Base-by-base conservation (phyloP, 1,139 yeast species). In the Blastobotrys buckinghamii region DNA sequence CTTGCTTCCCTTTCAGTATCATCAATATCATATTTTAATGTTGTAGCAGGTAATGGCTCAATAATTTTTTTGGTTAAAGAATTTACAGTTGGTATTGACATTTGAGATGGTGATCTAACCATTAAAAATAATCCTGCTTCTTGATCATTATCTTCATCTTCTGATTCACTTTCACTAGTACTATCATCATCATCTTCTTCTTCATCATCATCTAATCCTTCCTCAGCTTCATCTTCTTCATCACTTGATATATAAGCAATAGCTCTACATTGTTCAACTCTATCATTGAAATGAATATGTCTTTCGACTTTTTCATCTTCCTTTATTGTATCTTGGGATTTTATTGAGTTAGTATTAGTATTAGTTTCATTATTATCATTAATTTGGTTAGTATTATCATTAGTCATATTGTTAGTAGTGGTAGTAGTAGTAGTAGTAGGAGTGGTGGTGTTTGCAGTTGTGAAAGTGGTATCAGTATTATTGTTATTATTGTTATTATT, bases 251-350 rank as follows among this genome's bases (percentile, higher is more conserved):
- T 73, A 9, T 68, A 62, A 15, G 66, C 62, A 53, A 81, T 80
- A 17, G 87, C 64, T 52, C 85, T 79, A 65, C 97, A 90, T 67
- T 92, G 97, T 63, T 86, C 90, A 26, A 92, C 98, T 51, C 89
- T 80, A 61, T 88, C 95, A 62, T 84, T 90, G 68, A 92, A 92
- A 68, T 89, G 97, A 50, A 90, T 89, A 56, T 77, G 92, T 53
- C 42, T 55, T 35, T 39, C 55, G 19, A n/a, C 49, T 39, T n/a
- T 50, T 38, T 15, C 16, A n/a, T n/a, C n/a, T 38, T 38, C 20
- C 13, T 38, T 17, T 20, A 32, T 22, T 6, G 34, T 29, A 12
- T 20, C 39, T 16, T 29, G 27, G 13, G 47, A 7, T 9, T 32
- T 17, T 26, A 42, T 9, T 10, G 47, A 32, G 7, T 27, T 8